Base-by-base conservation (phyloP, 2,329 filamentous ascomycete species). In the Ascocoryne sarcoides region DNA sequence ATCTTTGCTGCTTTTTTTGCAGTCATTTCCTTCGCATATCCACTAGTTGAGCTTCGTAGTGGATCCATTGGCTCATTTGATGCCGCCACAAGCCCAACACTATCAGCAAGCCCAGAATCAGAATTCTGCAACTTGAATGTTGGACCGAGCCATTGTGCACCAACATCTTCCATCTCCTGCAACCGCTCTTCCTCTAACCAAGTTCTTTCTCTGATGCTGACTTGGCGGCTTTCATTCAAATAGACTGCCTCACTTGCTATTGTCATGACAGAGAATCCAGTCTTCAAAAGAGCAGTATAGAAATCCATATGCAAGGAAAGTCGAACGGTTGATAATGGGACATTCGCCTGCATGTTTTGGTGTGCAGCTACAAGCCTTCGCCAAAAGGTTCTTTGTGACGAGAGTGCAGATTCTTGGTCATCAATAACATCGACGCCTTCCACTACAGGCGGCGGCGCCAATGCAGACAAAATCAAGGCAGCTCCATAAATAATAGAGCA, bases 231-330 rank as follows among this genome's bases (percentile, higher is more conserved):
- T 61, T 96, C 90, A 46, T 95, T 95, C 9, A 98, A 68, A 57
- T 95, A 96, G 0, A 96, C 92, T 3, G 90, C 90, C 62, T 96
- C 89, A 53, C 87, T 95, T 1, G 92, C 92, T 61, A 93, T 90
- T 1, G 87, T 94, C 45, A 96, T 77, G 10, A 90, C 80, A 9
- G 80, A 81, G 57, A 95, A 95, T 0, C 92, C 92, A 26, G 87
- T 77, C 44, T 89, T 81, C 3, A 96, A 70, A 4, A 96, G 68
- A 0, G 87, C 84, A 0, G 88, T 94, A 60, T 96, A 98, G 58
- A 96, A 95, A 59, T 98, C 92, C 69, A 96, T 93, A 40, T 87
- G 79, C 68, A 84, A 79, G 32, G 81, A 85, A 40, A 96, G 76
- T 10, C 81, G 77, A 28, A 95, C 76, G 29, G 83, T 81, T 1